Evolutionary conservation across 2,329 filamentous ascomycete genomes (phyloP), one percentile per base, ranked within the genome.

Genomic region (Fusarium succisae): DNA sequence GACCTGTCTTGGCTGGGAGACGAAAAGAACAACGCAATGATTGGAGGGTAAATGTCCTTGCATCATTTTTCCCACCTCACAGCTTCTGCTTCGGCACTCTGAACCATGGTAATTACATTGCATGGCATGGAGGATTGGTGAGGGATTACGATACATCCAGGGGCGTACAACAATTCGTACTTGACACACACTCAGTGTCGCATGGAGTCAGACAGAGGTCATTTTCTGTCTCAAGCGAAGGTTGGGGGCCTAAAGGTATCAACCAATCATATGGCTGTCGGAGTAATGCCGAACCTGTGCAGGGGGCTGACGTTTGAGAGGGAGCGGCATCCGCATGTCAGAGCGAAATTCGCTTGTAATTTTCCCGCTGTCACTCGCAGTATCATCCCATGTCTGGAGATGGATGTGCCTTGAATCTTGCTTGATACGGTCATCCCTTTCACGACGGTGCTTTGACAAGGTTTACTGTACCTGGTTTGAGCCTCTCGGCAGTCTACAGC

Each of bases 11-110:
- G 32, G 50, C 38, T 60, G 39, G 37, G 30, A 28, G 41, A 41
- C 59, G n/a, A 63, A 48, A 53, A 62, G 18, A 56, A 48, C 20
- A 51, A 64, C 41, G 48, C 45, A 47, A 62, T 76, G 75, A 78
- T 78, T 78, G 76, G 76, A 78, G 76, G 76, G 60, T 72, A 74
- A 78, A 78, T 53, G 69, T 22, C 55, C 44, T 41, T 47, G 39
- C 30, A 59, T 59, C 58, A 28, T 28, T 66, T 48, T 48, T 68
- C 45, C 60, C 61, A 57, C 74, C 62, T 69, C 61, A 59, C 63
- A 59, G 64, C 51, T 45, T 45, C 44, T 47, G 17, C 24, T 57
- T 66, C 62, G 69, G 72, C 63, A 66, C 38, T 58, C 22, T 61
- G 47, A 54, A 47, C 51, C 60, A 50, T 58, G 39, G 41, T 38